A percentile compares a stretch with the other conserved stretches of the same genome.
These are phyloP conservation scores for Plasmodium yoelii DNA, from an alignment of 169 alveolate species.

Conservation along the genomic window DNA sequence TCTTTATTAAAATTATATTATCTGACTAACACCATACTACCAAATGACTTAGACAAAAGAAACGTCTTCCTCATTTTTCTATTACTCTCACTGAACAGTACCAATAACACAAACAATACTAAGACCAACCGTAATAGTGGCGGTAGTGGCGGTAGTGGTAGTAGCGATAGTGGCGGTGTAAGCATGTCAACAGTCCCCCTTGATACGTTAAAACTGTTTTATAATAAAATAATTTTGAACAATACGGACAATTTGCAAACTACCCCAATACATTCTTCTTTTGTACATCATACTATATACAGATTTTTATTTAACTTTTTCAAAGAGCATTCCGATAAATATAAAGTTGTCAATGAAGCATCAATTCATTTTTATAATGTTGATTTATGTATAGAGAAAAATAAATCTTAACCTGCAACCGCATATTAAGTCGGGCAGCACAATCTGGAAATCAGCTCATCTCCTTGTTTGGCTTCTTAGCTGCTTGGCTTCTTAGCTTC, in stretches of 20 bases:
- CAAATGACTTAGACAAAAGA: constrained; percentile 34
- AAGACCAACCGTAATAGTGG: no score
- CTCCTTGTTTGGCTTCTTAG: no score
- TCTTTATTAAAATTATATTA: neutral
- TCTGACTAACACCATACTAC: neutral
- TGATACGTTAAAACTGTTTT: constrained; percentile 8
- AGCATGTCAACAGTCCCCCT: constrained; percentile 17
- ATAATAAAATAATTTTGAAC: constrained; percentile 10
- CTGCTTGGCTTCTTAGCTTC: no score
- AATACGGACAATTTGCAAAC: neutral
- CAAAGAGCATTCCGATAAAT: neutral
- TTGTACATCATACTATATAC: constrained; percentile 26
- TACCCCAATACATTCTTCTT: constrained; percentile 19
- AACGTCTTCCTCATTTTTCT: constrained; percentile 13
- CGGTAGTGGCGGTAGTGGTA: no score
- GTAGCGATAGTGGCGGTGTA: no score
- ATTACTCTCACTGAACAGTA: neutral
- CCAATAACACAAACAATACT: neutral
- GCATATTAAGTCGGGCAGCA: no score
- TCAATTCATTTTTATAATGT: constrained; percentile 12
- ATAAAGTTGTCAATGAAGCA: constrained; percentile 17
- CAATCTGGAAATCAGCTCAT: no score
- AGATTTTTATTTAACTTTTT: constrained; percentile 1
- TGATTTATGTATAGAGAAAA: constrained; percentile 14
- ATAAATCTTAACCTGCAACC: neutral